Evolutionary conservation across 306 rosid genomes (phyloP).

Genomic region (Trichosanthes truncata): DNA sequence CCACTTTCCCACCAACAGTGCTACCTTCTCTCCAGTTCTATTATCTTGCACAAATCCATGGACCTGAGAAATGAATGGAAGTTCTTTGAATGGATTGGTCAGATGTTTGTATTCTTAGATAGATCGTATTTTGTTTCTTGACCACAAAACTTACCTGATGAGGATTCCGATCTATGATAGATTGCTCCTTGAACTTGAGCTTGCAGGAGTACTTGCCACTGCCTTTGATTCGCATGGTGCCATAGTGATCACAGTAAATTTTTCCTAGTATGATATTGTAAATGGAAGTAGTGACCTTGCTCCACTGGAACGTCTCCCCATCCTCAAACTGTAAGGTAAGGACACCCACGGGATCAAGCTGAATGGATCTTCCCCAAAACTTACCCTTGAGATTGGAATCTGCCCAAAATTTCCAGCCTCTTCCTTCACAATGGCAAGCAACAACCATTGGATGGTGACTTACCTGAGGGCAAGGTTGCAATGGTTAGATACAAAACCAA

Average conservation of each 20-base stretch:
- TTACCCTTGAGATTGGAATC: constrained; percentile 96
- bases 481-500: constrained; percentile 33
- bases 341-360: constrained; percentile 90
- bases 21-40: constrained; percentile 96
- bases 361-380: constrained; percentile 98
- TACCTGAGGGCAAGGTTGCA: constrained; percentile 45
- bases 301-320: constrained; percentile 91
- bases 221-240: constrained; percentile 96
- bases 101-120: neutral
- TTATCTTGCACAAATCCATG: constrained; percentile 99
- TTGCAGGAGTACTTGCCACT: constrained; percentile 90
- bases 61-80: constrained; percentile 40
- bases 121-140: neutral
- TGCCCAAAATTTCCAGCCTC: constrained; percentile 94
- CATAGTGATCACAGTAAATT: constrained; percentile 94
- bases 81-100: neutral
- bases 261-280: constrained; percentile 93
- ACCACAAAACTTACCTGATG: constrained; percentile 58
- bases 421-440: constrained; percentile 97
- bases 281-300: constrained; percentile 98
- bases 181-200: constrained; percentile 97
- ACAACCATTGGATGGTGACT: constrained; percentile 98
- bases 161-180: constrained; percentile 90
- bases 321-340: constrained; percentile 89
- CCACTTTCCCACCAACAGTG: constrained; percentile 97